Percentiles rank a stretch among this genome's conserved stretches.
These are phyloP conservation scores for Geotrichum candidum DNA, from an alignment of 1,139 yeast genomes.

Conservation along the genomic window DNA sequence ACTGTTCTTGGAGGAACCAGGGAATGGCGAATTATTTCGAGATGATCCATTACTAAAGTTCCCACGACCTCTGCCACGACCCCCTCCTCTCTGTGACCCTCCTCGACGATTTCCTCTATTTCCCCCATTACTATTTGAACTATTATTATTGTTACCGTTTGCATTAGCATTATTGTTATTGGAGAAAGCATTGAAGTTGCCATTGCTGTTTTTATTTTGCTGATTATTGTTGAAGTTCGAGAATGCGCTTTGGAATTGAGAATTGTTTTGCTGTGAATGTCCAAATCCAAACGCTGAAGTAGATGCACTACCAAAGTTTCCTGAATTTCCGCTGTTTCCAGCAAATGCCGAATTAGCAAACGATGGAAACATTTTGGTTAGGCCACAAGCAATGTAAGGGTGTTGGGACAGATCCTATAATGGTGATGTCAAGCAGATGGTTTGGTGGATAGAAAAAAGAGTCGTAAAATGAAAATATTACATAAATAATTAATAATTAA, in stretches of 20 bases:
- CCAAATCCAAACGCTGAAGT: neutral
- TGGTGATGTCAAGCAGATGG: neutral
- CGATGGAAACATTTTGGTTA: neutral
- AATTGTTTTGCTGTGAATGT: neutral
- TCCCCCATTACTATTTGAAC: neutral
- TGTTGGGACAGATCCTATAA: neutral
- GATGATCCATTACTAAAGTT: slow-evolving; percentile 3
- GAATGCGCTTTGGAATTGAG: neutral
- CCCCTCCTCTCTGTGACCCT: neutral
- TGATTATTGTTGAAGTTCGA: neutral
- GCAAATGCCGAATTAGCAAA: neutral
- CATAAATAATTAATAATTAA: neutral
- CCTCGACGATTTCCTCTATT: neutral
- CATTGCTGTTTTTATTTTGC: neutral
- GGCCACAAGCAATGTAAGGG: neutral
- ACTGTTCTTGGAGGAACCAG: slow-evolving; percentile 1
- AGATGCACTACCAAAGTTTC: neutral
- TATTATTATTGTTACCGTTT: neutral
- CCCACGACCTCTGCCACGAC: slow-evolving; percentile 8
- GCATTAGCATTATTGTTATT: slow-evolving; percentile 2
- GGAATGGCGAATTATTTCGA: neutral
- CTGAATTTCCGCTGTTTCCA: neutral
- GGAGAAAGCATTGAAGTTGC: neutral
- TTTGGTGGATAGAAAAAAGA: neutral
- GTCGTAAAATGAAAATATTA: neutral